Conservation (phyloP, 768 basidiomycete genomes). For the Tremella fuciformis region DNA sequence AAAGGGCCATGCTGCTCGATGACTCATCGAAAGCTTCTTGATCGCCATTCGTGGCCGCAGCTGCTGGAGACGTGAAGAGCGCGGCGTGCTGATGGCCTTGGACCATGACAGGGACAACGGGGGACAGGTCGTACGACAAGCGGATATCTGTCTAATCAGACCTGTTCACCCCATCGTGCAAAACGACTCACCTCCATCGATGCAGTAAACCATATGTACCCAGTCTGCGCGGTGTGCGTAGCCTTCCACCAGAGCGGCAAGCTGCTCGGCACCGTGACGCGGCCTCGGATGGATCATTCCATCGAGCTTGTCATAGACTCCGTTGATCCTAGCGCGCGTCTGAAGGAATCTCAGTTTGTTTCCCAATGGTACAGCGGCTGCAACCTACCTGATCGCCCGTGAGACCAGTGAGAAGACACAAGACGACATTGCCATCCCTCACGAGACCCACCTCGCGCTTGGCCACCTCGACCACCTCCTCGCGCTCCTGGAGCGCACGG, state of each 20-base stretch:
- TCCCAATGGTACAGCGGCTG: neutral
- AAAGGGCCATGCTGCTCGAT: neutral
- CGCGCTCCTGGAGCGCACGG: constrained; percentile 20
- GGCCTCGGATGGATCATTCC: constrained; percentile 23
- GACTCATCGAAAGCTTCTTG: too few species aligned
- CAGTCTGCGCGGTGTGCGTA: constrained; percentile 23
- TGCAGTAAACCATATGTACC: constrained; percentile 17
- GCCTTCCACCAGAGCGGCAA: constrained; percentile 20
- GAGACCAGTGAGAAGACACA: constrained; percentile 18
- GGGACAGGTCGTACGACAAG: neutral
- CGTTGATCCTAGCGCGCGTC: constrained; percentile 11
- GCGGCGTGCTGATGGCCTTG: neutral
- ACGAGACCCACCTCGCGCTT: constrained; percentile 20
- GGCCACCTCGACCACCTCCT: constrained; percentile 27
- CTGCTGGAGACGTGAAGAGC: neutral
- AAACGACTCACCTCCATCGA: neutral
- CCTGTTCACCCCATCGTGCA: too few species aligned
- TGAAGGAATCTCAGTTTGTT: constrained; percentile 9
- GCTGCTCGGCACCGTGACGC: constrained; percentile 10
- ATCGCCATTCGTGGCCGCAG: neutral
- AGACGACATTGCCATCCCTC: constrained; percentile 25
- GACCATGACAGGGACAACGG: neutral
- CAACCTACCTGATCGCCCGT: constrained; percentile 23
- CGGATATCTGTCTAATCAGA: neutral
- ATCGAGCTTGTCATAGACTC: constrained; percentile 23